Percentiles rank a stretch among this genome's conserved stretches.
phyloP scores from a whole-genome alignment of 2,329 filamentous ascomycete species.

The Aureobasidium lini region DNA sequence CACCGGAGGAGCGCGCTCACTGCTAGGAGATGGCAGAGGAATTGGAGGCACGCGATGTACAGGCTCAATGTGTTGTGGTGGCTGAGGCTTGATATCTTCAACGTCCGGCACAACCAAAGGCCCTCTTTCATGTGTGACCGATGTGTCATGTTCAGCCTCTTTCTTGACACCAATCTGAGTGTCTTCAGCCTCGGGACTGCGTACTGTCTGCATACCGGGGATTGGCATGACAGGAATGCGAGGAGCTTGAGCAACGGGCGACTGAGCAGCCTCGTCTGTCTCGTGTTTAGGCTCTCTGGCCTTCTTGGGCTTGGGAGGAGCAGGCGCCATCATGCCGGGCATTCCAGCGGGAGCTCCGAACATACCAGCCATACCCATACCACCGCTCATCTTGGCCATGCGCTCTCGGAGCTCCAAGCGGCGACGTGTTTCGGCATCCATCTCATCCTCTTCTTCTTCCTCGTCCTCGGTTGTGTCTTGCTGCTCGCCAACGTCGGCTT shows the following conservation, averaged over 20 bases:
- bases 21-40: conserved; percentile 3
- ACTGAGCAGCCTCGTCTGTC: conserved; percentile 25
- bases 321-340: conserved; percentile 42
- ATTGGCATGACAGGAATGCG: conserved; percentile 53
- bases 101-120: conserved; percentile 47
- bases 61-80: conserved; percentile 33
- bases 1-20: conserved; percentile 23
- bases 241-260: conserved; percentile 17
- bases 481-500: conserved; percentile 42
- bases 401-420: conserved; percentile 84
- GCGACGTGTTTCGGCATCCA: conserved; percentile 79
- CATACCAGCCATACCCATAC: conserved; percentile 95
- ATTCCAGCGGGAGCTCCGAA: conserved; percentile 67
- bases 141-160: conserved; percentile 38
- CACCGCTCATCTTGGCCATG: conserved; percentile 98
- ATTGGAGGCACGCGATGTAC: conserved; percentile 35
- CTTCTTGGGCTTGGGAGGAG: conserved; percentile 39
- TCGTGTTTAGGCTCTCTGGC: conserved; percentile 29
- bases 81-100: conserved; percentile 43
- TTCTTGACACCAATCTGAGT: conserved; percentile 41
- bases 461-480: conserved; percentile 46
- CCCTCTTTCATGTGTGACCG: conserved; percentile 35
- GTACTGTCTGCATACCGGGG: conserved; percentile 53
- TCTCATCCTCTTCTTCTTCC: conserved; percentile 73
- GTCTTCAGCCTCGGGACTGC: conserved; percentile 43